A percentile compares a stretch with the other conserved stretches of the same genome.
Evolutionary conservation across 495 filamentous ascomycete species (phyloP).

Genomic region (Trichocladium antarcticum): DNA sequence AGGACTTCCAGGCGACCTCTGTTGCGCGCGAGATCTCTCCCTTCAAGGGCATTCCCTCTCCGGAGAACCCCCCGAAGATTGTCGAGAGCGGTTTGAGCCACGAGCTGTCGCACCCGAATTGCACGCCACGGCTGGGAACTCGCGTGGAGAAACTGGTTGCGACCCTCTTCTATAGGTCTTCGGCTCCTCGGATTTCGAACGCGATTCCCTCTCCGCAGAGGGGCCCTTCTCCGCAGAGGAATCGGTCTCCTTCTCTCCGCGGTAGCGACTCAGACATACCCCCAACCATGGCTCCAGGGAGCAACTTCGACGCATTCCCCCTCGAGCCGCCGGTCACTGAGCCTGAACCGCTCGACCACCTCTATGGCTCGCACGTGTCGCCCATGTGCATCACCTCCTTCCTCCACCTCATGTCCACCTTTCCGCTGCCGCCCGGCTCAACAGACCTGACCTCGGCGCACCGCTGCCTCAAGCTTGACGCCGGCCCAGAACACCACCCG

Average conservation of each 20-base stretch:
- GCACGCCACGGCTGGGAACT: conserved; percentile 36
- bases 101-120: conserved; percentile 46
- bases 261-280: conserved; percentile 35
- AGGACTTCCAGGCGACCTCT: conserved; percentile 30
- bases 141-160: conserved; percentile 45
- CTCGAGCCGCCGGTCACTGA: conserved; percentile 56
- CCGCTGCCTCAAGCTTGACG: conserved; percentile 53
- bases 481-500: conserved; percentile 40
- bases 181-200: conserved; percentile 22
- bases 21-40: conserved; percentile 31
- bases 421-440: conserved; percentile 46
- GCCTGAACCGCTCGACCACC: conserved; percentile 56
- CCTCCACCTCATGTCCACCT: conserved; percentile 60
- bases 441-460: conserved; percentile 54
- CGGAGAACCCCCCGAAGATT: conserved; percentile 41
- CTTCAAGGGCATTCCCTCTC: conserved; percentile 44
- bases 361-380: conserved; percentile 67
- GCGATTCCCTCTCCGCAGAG: conserved; percentile 26
- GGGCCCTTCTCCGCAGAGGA: conserved; percentile 14
- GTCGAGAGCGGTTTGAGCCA: conserved; percentile 47
- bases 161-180: conserved; percentile 58
- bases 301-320: conserved; percentile 56
- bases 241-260: conserved; percentile 18
- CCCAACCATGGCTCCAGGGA: conserved; percentile 49
- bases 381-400: conserved; percentile 75